A percentile compares a stretch with the other conserved stretches of the same genome.
Conservation (phyloP, 2,329 filamentous ascomycete species). For the Trichoderma koningiopsis region DNA sequence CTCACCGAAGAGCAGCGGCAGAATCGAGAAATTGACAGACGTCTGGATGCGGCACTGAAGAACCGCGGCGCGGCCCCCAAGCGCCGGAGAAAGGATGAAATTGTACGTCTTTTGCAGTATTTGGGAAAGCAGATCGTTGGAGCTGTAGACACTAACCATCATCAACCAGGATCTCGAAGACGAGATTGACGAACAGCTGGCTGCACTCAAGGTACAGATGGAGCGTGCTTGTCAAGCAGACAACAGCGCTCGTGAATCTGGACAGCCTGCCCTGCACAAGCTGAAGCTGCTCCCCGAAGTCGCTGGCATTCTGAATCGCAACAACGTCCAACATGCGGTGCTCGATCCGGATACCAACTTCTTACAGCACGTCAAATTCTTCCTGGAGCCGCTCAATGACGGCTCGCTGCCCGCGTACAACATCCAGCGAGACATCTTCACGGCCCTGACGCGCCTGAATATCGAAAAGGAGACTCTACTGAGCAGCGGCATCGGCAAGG, state of each 20-base stretch:
- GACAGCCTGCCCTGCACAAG: constrained; percentile 86
- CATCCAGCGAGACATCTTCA: constrained; percentile 93
- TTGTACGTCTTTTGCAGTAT: constrained; percentile 56
- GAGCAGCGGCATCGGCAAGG: constrained; percentile 92
- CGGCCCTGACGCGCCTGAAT: constrained; percentile 74
- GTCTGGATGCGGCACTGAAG: constrained; percentile 87
- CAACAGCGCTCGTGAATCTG: constrained; percentile 75
- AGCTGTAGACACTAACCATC: not conserved
- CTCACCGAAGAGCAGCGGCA: constrained; percentile 83
- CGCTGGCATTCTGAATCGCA: constrained; percentile 83
- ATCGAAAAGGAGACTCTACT: constrained; percentile 89
- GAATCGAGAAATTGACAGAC: constrained; percentile 78
- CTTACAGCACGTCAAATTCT: constrained; percentile 92
- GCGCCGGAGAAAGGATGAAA: constrained; percentile 81
- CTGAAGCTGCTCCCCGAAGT: constrained; percentile 92
- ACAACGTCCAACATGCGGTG: constrained; percentile 79
- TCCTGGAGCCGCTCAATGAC: constrained; percentile 92
- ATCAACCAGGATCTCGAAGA: constrained; percentile 76
- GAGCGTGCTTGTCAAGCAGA: constrained; percentile 86
- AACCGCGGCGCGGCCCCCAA: constrained; percentile 63
- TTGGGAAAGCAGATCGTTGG: not conserved
- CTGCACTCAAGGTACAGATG: constrained; percentile 85
- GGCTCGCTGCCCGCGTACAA: constrained; percentile 94
- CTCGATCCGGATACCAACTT: constrained; percentile 95
- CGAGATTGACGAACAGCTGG: constrained; percentile 87